Conservation (phyloP, 2,329 filamentous ascomycete species). For the Nigrograna mackinnonii region DNA sequence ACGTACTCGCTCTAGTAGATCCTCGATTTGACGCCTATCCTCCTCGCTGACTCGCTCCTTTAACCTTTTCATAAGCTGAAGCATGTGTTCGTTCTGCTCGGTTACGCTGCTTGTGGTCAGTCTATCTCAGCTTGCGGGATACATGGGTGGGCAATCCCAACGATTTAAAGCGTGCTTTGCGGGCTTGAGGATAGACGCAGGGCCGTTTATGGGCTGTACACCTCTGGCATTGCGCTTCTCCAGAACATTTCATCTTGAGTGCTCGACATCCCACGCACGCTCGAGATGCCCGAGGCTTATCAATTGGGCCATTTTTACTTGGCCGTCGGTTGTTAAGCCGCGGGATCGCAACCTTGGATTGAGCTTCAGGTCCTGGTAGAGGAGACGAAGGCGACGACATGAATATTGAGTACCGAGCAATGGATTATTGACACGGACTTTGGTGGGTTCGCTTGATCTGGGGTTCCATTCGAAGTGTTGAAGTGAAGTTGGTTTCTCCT, state of each 20-base stretch:
- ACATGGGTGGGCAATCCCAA: not conserved
- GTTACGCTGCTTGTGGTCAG: not conserved
- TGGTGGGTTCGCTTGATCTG: no score
- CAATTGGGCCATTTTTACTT: not conserved
- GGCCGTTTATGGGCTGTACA: not conserved
- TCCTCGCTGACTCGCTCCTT: constrained; percentile 1
- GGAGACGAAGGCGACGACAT: not conserved
- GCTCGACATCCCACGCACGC: constrained; percentile 4
- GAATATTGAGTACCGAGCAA: no score
- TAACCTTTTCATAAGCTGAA: not conserved
- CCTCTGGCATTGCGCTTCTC: constrained; percentile 4
- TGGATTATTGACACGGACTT: no score
- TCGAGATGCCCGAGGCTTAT: not conserved
- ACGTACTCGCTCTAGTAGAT: not conserved
- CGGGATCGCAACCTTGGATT: not conserved
- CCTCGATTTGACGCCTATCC: constrained; percentile 1
- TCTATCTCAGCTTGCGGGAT: not conserved
- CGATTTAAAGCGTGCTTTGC: constrained; percentile 3
- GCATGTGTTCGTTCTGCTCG: constrained; percentile 3
- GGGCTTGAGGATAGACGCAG: constrained; percentile 2
- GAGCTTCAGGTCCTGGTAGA: not conserved
- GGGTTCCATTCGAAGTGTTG: not conserved
- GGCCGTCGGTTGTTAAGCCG: not conserved
- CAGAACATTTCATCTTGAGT: constrained; percentile 6
- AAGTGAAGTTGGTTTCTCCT: no score